These are phyloP conservation scores for Mycena amicta DNA, from an alignment of 768 basidiomycete species.

Conservation along the genomic window DNA sequence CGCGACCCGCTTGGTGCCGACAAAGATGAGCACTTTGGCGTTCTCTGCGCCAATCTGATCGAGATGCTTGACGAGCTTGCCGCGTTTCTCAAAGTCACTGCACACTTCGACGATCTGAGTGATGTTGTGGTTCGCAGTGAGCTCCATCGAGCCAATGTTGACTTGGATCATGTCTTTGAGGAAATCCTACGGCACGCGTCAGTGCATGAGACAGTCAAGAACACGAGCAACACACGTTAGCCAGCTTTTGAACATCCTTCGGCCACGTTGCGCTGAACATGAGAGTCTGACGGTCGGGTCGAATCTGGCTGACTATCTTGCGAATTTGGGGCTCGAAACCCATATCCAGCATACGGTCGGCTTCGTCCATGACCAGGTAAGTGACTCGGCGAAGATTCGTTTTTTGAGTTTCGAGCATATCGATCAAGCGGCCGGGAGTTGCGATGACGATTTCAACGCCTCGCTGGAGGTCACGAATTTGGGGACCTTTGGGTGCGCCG, in stretches of 20 bases:
- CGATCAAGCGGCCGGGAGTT: conserved; percentile 99
- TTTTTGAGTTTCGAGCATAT: conserved; percentile 97
- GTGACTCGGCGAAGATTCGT: conserved; percentile 96
- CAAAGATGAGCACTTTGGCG: conserved; percentile 98
- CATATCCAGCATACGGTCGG: conserved; percentile 99
- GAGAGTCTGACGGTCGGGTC: conserved; percentile 96
- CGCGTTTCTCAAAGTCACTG: conserved; percentile 97
- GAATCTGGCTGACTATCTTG: conserved; percentile 96
- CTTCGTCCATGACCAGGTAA: conserved; percentile 99
- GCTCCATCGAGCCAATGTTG: conserved; percentile 98
- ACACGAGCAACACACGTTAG: conserved; percentile 56
- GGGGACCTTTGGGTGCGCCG: conserved; percentile 97
- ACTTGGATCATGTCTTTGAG: conserved; percentile 96
- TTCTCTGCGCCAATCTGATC: conserved; percentile 96
- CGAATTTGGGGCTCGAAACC: conserved; percentile 99
- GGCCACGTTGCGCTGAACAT: conserved; percentile 99
- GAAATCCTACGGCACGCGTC: conserved; percentile 70
- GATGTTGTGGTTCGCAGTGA: conserved; percentile 98
- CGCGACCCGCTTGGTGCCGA: conserved; percentile 95
- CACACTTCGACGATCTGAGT: conserved; percentile 94
- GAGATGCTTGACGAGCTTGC: conserved; percentile 94
- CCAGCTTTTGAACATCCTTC: conserved; percentile 97
- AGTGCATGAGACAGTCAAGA: neutral
- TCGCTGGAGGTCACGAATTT: conserved; percentile 95
- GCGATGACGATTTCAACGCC: conserved; percentile 98